Evolutionary conservation across 768 basidiomycete species (phyloP), one percentile per base, ranked within the genome.

Genomic region (Amanita exitialis): DNA sequence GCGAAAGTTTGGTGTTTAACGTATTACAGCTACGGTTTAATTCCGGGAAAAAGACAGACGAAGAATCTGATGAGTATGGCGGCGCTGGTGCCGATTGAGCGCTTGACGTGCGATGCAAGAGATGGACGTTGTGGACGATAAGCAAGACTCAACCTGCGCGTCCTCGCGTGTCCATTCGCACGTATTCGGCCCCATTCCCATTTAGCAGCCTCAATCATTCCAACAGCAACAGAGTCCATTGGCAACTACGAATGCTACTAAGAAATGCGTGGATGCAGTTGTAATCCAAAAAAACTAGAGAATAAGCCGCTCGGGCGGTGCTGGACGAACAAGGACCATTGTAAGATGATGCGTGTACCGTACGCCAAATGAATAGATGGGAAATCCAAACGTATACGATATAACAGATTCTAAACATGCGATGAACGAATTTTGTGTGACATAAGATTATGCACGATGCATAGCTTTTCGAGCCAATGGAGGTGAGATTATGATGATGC

Each of bases 141-240:
- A 53, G 57, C 49, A 41, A 44, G 28, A 39, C 53, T 27, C 54
- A 44, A 51, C 45, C 20, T 37, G 47, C 47, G 47, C 47, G 47
- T 48, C 36, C 47, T 48, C 47, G 38, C 49, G 38, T 49, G 49
- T 18, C 49, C 37, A 49, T 54, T 58, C 57, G 55, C 59, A 58
- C 57, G 57, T 56, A 56, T 49, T 51, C 41, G 34, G 53, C 57
- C 52, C 25, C 43, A 53, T 55, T 53, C 52, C 25, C 43, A 53
- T 55, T 53, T 56, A 55, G 59, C 54, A 59, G 35, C 36, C 21
- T 49, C 18, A 36, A 30, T 10, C 18, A 15, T 21, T 23, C 25
- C 16, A 21, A 32, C 44, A 46, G 36, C 9, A 28, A 37, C 13
- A 2, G 10, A n/a, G 21, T 36, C 36, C 37, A 49, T 39, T 38